Percentiles rank a stretch among this genome's conserved stretches.
Conservation (phyloP, 1,284 basidiomycete genomes). For the Vanrija sp. region DNA sequence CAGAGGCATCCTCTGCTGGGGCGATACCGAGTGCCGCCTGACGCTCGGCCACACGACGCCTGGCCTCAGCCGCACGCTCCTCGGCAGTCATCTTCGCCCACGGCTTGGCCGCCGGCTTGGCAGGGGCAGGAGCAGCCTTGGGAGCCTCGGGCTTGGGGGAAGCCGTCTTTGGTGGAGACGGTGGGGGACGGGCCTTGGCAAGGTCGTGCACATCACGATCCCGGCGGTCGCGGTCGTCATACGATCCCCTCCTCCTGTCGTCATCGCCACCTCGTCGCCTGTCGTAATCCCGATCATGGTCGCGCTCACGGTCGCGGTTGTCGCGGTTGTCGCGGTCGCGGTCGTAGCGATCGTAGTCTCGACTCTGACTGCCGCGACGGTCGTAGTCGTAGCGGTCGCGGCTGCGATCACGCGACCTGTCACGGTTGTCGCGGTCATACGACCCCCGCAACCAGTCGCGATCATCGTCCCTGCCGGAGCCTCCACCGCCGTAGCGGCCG, state of each 20-base stretch:
- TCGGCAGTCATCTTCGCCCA: constrained; percentile 77
- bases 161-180: constrained; percentile 5
- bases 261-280: constrained; percentile 4
- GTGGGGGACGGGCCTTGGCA: constrained; percentile 5
- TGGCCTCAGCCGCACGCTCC: constrained; percentile 80
- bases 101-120: constrained; percentile 54
- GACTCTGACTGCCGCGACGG: constrained; percentile 37
- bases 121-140: constrained; percentile 48
- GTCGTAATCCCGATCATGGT: constrained; percentile 22
- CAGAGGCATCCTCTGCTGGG: constrained; percentile 48
- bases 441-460: constrained; percentile 49
- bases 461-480: constrained; percentile 41
- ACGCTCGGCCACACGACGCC: constrained; percentile 77
- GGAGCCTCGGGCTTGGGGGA: constrained; percentile 23
- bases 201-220: constrained; percentile 31
- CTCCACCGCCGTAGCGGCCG: constrained; percentile 57
- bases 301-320: constrained; percentile 23
- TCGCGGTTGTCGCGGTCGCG: constrained; percentile 8
- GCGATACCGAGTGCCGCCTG: constrained; percentile 78
- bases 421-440: constrained; percentile 47
- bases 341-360: constrained; percentile 9
- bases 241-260: neutral
- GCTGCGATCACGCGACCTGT: constrained; percentile 44
- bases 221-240: constrained; percentile 40
- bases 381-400: constrained; percentile 30